These are phyloP conservation scores for Vaccinium vitisidaea DNA, from an alignment of 148 eudicot genomes.

Conservation along the genomic window DNA sequence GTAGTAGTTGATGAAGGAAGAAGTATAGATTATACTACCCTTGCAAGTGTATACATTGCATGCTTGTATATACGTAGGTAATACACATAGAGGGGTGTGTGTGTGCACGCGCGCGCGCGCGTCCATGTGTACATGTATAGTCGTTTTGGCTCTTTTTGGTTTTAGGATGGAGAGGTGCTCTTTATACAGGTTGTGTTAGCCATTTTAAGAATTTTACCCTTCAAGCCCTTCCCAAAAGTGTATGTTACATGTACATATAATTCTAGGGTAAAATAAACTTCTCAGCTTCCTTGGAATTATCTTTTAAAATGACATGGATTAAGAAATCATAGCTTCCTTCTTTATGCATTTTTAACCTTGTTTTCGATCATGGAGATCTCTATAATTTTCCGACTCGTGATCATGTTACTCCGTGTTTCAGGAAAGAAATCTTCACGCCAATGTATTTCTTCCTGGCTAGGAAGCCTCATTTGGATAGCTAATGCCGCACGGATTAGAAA, in stretches of 20 bases:
- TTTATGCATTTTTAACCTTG: not conserved
- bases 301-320: not conserved
- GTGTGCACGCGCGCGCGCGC: too few relatives aligned
- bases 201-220: not conserved
- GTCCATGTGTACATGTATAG: not conserved
- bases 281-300: not conserved
- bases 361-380: not conserved
- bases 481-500: not conserved
- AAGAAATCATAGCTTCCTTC: not conserved
- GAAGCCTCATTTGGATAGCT: slow-evolving; percentile 46
- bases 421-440: slow-evolving; percentile 89
- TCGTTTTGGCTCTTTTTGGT: not conserved
- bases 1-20: not conserved
- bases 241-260: not conserved
- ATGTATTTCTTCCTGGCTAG: slow-evolving; percentile 81
- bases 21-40: not conserved
- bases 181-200: not conserved
- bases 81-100: not conserved
- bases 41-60: not conserved
- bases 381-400: not conserved
- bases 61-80: not conserved
- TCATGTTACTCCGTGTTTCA: slow-evolving; percentile 22
- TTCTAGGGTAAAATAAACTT: not conserved
- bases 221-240: not conserved
- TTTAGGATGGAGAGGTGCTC: not conserved